These are phyloP conservation scores for Gossypium schwendimanii DNA, from an alignment of 441 rosid species.

Conservation along the genomic window DNA sequence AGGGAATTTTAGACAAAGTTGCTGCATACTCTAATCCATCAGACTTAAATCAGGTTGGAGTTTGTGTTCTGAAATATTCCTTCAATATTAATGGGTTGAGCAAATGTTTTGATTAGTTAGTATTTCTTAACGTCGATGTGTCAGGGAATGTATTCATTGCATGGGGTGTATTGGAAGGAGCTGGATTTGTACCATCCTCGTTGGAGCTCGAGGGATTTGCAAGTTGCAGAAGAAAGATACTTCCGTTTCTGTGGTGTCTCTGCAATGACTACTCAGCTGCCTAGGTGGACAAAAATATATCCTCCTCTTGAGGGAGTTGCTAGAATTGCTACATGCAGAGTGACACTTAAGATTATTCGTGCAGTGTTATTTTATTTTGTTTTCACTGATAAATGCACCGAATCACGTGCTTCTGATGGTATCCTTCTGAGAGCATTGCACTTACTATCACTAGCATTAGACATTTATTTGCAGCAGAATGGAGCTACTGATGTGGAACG, in stretches of 20 bases:
- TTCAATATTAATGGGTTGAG: slow-evolving; percentile 19
- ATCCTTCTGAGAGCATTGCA: slow-evolving; percentile 76
- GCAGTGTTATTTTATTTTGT: slow-evolving; percentile 77
- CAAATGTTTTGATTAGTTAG: neutral
- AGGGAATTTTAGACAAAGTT: slow-evolving; percentile 67
- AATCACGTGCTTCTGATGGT: slow-evolving; percentile 74
- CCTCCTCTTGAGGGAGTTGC: slow-evolving; percentile 69
- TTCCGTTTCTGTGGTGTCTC: slow-evolving; percentile 62
- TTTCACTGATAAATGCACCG: slow-evolving; percentile 46
- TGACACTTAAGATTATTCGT: slow-evolving; percentile 57
- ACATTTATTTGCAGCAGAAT: slow-evolving; percentile 57
- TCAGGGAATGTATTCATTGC: slow-evolving; percentile 86
- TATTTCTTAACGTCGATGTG: slow-evolving; percentile 6
- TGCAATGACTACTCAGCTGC: slow-evolving; percentile 78
- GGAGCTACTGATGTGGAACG: slow-evolving; percentile 27
- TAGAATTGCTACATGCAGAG: slow-evolving; percentile 73
- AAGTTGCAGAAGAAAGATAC: slow-evolving; percentile 94
- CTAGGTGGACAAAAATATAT: slow-evolving; percentile 72
- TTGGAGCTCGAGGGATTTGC: slow-evolving; percentile 87
- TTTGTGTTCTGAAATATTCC: slow-evolving; percentile 20
- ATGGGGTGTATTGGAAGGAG: slow-evolving; percentile 80
- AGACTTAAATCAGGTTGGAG: slow-evolving; percentile 81
- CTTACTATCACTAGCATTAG: slow-evolving; percentile 69
- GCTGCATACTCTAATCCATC: slow-evolving; percentile 79
- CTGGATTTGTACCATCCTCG: slow-evolving; percentile 93